phyloP scores from a whole-genome alignment of 257 asterid genomes.

The Catharanthus roseus region DNA sequence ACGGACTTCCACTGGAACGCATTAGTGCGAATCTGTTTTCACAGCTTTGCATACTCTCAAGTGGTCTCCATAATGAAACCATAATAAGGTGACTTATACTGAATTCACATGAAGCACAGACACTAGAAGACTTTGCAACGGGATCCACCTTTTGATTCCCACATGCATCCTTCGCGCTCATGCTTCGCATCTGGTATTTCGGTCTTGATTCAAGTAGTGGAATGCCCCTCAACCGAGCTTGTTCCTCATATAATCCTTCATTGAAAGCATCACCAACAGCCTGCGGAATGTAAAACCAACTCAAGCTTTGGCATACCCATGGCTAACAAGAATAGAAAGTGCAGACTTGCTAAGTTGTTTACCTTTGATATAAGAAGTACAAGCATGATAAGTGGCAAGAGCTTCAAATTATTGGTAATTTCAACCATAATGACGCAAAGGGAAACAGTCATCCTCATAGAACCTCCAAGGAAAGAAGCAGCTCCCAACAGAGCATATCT shows the following conservation, averaged over 20 bases:
- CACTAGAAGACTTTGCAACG: constrained; percentile 10
- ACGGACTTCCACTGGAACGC: background rate
- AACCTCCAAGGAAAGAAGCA: constrained; percentile 98
- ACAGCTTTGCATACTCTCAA: background rate
- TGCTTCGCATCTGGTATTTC: constrained; percentile 88
- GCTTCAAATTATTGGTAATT: constrained; percentile 86
- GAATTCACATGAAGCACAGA: constrained; percentile 24
- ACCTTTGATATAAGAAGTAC: constrained; percentile 99
- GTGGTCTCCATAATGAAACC: background rate
- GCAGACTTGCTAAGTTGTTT: constrained; percentile 1
- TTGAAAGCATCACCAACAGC: constrained; percentile 99
- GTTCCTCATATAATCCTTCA: constrained; percentile 97
- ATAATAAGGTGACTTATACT: background rate
- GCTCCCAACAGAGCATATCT: constrained; percentile 98
- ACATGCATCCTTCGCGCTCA: constrained; percentile 90
- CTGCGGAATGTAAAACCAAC: constrained; percentile 31
- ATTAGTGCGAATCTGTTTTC: background rate
- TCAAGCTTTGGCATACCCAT: constrained; percentile 3
- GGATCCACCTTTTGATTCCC: constrained; percentile 72
- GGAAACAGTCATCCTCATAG: constrained; percentile 99
- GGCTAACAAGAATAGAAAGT: background rate
- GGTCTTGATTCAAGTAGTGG: constrained; percentile 96
- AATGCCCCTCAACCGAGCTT: constrained; percentile 82
- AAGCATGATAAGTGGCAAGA: constrained; percentile 93
- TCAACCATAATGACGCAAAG: constrained; percentile 98